Evolutionary conservation across 208 protist species (phyloP), one percentile per base, ranked within the genome.

Genomic region (Naegleria lovaniensis): DNA sequence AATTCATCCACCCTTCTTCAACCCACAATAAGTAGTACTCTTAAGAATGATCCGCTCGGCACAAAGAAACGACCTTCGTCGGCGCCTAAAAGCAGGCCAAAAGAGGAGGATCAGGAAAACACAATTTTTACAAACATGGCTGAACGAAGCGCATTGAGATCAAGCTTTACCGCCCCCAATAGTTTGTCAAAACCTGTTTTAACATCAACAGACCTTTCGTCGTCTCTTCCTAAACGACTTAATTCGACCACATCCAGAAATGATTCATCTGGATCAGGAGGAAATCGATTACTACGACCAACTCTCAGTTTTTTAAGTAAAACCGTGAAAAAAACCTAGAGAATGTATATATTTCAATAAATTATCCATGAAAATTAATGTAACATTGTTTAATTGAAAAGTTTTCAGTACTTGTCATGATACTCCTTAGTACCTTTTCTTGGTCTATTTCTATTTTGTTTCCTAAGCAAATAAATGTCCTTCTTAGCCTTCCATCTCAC

Each of bases 1-100:
- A 87, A 16, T 19, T 25, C 16, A 16, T 51, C 33, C 13, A 22
- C 83, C 43, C 43, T 38, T 7, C 33, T 15, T 51, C 83, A 52
- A 29, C 40, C 41, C 3, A 67, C 55, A 15, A 67, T 67, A 22
- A 40, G 36, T 19, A 51, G 22, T 87, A 87, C 36, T 4, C 15
- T 22, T 40, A 87, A 87, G 29, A 51, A 36, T 87, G 41, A 87
- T 38, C 11, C 15, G 6, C 40, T 22, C 52, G 11, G 0, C 19
- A 25, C 13, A 48, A 40, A 36, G 43, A 87, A 87, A n/a, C 40
- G 83, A 87, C 83, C 83, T 87, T 41, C 83, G 19, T 87, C 83
- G 33, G 83, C 83, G n/a, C 83, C 83, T 40, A 87, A 87, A 48
- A 87, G 22, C 22, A 87, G 83, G 52, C 36, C 83, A 87, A 33